phyloP scores from a whole-genome alignment of 140 eudicot species.

The Oenanthe javanica region DNA sequence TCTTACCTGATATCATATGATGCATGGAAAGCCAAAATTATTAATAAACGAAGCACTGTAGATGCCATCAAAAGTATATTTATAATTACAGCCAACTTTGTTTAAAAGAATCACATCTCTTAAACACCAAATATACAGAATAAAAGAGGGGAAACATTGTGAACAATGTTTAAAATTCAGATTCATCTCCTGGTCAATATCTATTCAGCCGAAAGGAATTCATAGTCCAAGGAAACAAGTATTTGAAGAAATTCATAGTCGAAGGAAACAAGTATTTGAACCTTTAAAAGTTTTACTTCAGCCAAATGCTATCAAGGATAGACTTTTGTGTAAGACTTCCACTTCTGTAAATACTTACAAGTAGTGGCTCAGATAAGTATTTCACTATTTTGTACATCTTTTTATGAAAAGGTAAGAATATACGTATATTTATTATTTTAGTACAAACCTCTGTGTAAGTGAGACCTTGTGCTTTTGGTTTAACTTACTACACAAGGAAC shows the following conservation, averaged over 20 bases:
- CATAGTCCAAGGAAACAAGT: background rate
- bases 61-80: background rate
- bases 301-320: background rate
- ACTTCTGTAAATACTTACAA: background rate
- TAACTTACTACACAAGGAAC: background rate
- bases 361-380: background rate
- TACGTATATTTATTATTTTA: background rate
- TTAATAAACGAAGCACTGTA: background rate
- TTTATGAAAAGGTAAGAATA: background rate
- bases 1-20: slow-evolving; percentile 54
- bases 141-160: background rate
- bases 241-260: background rate
- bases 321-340: background rate
- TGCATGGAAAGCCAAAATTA: background rate
- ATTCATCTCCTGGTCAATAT: background rate
- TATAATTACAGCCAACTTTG: background rate
- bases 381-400: no score
- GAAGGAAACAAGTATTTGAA: background rate
- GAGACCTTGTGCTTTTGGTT: background rate
- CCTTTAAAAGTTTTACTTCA: background rate
- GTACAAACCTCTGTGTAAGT: background rate
- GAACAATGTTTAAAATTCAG: background rate
- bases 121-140: background rate
- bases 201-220: background rate
- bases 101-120: background rate